phyloP scores from a whole-genome alignment of 257 asterid species.

The Solanum appendiculatum region DNA sequence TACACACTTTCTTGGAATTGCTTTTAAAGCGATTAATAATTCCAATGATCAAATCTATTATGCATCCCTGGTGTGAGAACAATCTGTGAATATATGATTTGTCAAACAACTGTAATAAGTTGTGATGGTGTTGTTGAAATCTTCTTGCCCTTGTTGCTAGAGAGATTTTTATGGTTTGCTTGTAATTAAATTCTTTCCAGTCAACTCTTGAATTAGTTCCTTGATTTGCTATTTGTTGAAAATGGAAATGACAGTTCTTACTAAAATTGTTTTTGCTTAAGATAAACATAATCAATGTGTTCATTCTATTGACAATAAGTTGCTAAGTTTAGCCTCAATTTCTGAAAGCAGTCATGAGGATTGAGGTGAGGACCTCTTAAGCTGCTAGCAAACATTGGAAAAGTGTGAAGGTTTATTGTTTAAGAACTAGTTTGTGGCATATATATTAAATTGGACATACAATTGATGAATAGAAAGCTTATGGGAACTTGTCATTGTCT shows the following conservation, averaged over 20 bases:
- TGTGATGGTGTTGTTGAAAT: not conserved
- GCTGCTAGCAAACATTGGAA: not conserved
- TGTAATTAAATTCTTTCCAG: not conserved
- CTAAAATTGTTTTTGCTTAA: not conserved
- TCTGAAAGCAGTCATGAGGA: not conserved
- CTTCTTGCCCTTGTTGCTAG: not conserved
- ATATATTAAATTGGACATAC: not conserved
- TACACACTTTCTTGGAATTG: not conserved
- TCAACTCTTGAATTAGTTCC: not conserved
- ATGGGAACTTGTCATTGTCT: not conserved
- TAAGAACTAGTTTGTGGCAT: not conserved
- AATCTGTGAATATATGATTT: not conserved
- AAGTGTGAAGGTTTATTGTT: not conserved
- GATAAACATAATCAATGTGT: not conserved
- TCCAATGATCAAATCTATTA: not conserved
- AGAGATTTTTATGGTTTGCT: not conserved
- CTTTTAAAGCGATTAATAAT: not conserved
- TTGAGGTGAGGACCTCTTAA: not conserved
- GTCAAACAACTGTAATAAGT: not conserved
- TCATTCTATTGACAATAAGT: not conserved
- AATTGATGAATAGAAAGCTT: not conserved
- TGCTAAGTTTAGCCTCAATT: not conserved
- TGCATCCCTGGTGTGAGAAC: not conserved
- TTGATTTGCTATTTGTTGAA: not conserved
- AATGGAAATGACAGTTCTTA: not conserved